These are phyloP conservation scores for Pseudozyma sp. DNA, from an alignment of 1,284 basidiomycete species.

Conservation along the genomic window DNA sequence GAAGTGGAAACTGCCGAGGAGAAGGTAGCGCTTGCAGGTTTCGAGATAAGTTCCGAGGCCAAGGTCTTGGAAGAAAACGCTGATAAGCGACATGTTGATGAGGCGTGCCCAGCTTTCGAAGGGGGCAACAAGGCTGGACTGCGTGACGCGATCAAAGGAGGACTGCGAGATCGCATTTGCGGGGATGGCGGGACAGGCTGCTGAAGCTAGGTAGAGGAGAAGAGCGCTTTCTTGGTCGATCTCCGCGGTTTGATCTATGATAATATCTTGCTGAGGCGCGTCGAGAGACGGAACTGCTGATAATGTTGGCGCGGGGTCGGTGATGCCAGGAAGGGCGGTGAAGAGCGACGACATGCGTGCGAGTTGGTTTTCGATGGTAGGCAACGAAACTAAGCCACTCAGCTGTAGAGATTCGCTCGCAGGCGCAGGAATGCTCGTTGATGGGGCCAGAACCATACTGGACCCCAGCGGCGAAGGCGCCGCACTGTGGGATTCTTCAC, in stretches of 20 bases:
- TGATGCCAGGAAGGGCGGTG: constrained; percentile 26
- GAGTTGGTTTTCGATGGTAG: constrained; percentile 17
- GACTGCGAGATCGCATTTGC: constrained; percentile 18
- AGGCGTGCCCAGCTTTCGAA: constrained; percentile 54
- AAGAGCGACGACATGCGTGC: constrained; percentile 44
- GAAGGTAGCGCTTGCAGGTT: constrained; percentile 54
- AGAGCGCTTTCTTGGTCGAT: constrained; percentile 12
- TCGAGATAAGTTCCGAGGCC: constrained; percentile 55
- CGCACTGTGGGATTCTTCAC: neutral
- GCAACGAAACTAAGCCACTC: neutral
- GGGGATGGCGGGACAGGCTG: constrained; percentile 14
- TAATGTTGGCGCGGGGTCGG: neutral
- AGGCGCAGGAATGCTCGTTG: neutral
- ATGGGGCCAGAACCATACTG: neutral
- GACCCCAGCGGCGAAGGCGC: constrained; percentile 19
- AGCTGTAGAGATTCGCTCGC: neutral
- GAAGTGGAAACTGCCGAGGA: constrained; percentile 52
- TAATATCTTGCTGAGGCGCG: neutral
- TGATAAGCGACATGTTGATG: constrained; percentile 59
- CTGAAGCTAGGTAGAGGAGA: constrained; percentile 29
- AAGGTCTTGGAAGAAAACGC: constrained; percentile 59
- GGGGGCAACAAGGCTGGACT: constrained; percentile 31
- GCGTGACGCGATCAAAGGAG: constrained; percentile 33
- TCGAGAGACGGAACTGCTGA: neutral
- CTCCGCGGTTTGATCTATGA: neutral